Base-by-base conservation (phyloP, 2,329 filamentous ascomycete species). In the Elsinoe australis region DNA sequence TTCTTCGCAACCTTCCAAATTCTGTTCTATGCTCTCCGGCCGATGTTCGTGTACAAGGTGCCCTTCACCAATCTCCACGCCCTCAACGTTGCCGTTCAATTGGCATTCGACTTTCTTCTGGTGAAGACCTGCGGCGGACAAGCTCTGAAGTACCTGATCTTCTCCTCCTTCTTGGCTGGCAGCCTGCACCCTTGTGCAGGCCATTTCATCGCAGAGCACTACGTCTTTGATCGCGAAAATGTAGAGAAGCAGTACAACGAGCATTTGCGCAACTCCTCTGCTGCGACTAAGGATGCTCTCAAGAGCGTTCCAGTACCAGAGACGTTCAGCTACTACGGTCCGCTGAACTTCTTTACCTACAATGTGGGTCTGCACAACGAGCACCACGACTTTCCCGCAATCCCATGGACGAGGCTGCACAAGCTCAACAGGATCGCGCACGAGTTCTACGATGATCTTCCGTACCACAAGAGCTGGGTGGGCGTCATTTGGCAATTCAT, bases 1-100 rank as follows among this genome's bases (percentile, higher is more conserved):
- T 98, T 98, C 74, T 98, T 98, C 77, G 90, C 85, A 71, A 98
- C 92, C 57, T 98, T 95, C 72, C 92, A 98, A 70, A 95, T 98
- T 67, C 78, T 98, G 64, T 98, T 98, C 77, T 98, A 98, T 72
- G 92, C 92, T 59, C 69, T 98, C 44, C 86, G 92, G 12, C 92
- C 92, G 52, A 95, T 96, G 84, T 82, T 89, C 69, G 78, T 98
- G 58, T 95, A 95, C 76, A 79, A 80, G 58, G 76, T 96, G 4
- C 87, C 90, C 29, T 79, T 96, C 65, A 95, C 90, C 46, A 76
- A 76, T 61, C 80, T 95, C 50, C 89, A 95, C 68, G 74, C 80
- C 51, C 69, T 88, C 68, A 98, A 98, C 69, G 75, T 98, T 46
- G 64, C 71, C 52, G 76, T 79, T 3, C 90, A 98, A 68, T 59